Evolutionary conservation across 768 basidiomycete genomes (phyloP).

Genomic region (Tricholoma saponaceum): DNA sequence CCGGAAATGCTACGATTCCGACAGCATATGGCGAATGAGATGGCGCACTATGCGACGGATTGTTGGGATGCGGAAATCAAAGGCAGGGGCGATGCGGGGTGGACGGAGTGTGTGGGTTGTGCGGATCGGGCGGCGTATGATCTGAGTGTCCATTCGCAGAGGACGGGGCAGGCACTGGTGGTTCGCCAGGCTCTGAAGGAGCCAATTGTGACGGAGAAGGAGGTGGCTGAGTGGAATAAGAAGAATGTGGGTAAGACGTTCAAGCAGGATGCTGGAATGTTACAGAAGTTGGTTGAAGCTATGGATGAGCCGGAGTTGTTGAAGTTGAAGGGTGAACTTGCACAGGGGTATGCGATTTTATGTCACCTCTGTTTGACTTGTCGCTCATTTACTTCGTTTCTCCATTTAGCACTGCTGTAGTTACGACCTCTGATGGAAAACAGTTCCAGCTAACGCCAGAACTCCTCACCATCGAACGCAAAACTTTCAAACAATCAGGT

Average conservation of each 20-base stretch:
- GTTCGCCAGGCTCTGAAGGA: constrained; percentile 85
- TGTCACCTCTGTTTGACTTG: neutral
- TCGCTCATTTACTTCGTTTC: neutral
- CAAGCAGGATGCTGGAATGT: constrained; percentile 70
- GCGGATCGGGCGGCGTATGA: constrained; percentile 98
- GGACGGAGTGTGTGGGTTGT: constrained; percentile 99
- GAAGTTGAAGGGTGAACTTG: constrained; percentile 66
- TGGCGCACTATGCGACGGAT: constrained; percentile 99
- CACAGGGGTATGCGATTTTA: constrained; percentile 59
- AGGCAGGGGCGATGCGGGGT: constrained; percentile 73
- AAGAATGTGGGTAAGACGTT: constrained; percentile 87
- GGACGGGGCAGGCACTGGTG: constrained; percentile 80
- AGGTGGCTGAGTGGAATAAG: constrained; percentile 79
- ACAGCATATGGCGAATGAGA: constrained; percentile 98
- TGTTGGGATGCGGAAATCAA: constrained; percentile 99
- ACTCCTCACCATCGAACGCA: constrained; percentile 72
- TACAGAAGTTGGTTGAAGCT: constrained; percentile 60
- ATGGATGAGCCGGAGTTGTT: constrained; percentile 65
- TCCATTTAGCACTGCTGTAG: constrained; percentile 31
- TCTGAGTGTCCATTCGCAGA: constrained; percentile 80
- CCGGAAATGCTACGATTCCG: constrained; percentile 82
- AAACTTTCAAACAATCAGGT: constrained; percentile 87
- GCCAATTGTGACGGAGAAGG: constrained; percentile 77
- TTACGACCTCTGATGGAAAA: constrained; percentile 57
- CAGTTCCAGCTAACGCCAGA: constrained; percentile 70